phyloP scores from a whole-genome alignment of 257 asterid species.

The Solanum chmielewskii region DNA sequence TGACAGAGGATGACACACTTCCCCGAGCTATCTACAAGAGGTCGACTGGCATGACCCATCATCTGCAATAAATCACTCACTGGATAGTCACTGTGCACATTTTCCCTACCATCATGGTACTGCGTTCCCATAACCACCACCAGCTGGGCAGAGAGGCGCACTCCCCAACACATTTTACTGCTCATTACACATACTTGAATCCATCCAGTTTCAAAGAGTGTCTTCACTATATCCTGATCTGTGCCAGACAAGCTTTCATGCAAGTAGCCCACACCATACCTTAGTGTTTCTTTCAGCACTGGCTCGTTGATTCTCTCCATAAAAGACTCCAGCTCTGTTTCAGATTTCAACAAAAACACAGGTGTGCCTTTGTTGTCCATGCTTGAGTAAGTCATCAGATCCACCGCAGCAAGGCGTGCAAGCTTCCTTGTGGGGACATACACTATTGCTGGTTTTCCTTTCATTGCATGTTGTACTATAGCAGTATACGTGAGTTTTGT shows the following conservation, averaged over 20 bases:
- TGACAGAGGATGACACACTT: slow-evolving; percentile 32
- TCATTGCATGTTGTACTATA: slow-evolving; percentile 22
- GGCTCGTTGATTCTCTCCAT: slow-evolving; percentile 20
- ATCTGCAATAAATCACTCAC: slow-evolving; percentile 31
- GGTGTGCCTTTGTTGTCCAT: slow-evolving; percentile 6
- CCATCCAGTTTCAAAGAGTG: slow-evolving; percentile 28
- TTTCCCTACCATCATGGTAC: slow-evolving; percentile 24
- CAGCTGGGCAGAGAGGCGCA: slow-evolving; percentile 18
- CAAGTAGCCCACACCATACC: slow-evolving; percentile 25
- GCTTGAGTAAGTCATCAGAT: slow-evolving; percentile 23
- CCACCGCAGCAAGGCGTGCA: slow-evolving; percentile 26
- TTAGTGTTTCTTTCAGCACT: slow-evolving; percentile 16
- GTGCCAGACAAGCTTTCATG: slow-evolving; percentile 23
- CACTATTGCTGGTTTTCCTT: slow-evolving; percentile 32
- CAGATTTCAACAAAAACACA: slow-evolving; percentile 10
- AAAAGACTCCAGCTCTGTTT: slow-evolving; percentile 16
- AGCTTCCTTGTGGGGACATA: slow-evolving; percentile 30
- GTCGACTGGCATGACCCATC: slow-evolving; percentile 39
- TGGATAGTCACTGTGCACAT: slow-evolving; percentile 26
- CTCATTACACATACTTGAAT: slow-evolving; percentile 32
- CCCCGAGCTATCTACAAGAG: slow-evolving; percentile 26
- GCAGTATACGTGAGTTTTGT: slow-evolving; percentile 34
- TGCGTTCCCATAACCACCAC: slow-evolving; percentile 38
- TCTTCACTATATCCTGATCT: slow-evolving; percentile 27
- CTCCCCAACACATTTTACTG: slow-evolving; percentile 31